Percentiles rank a stretch among this genome's conserved stretches.
Conservation (phyloP, 805 yeast species). For the Pichia gijzeniarum region DNA sequence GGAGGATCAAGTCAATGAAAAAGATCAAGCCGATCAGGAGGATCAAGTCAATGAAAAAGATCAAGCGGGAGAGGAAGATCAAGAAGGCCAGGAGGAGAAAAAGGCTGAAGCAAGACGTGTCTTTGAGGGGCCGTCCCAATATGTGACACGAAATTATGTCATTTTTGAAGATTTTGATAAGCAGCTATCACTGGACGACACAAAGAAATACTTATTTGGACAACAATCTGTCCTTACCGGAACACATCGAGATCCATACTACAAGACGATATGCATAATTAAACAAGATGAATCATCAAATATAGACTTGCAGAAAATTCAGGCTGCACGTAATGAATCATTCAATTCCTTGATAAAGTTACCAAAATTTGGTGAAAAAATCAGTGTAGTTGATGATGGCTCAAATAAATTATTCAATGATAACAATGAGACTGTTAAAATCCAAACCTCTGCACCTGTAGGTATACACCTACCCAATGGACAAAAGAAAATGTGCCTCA, state of each 20-base stretch:
- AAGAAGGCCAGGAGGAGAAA: background rate
- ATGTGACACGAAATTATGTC: constrained; percentile 48
- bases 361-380: constrained; percentile 59
- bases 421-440: constrained; percentile 38
- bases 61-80: background rate
- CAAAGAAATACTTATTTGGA: constrained; percentile 52
- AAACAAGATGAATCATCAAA: constrained; percentile 25
- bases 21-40: too few relatives aligned
- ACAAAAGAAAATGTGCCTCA: constrained; percentile 57
- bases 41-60: background rate
- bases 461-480: constrained; percentile 71
- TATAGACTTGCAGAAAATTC: constrained; percentile 22
- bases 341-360: constrained; percentile 40
- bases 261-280: constrained; percentile 35
- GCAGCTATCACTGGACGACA: constrained; percentile 24
- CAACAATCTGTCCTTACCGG: constrained; percentile 47
- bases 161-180: constrained; percentile 44
- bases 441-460: constrained; percentile 65
- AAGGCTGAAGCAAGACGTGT: constrained; percentile 14
- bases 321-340: constrained; percentile 23
- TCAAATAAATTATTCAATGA: constrained; percentile 30
- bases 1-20: background rate
- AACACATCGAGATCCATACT: constrained; percentile 46
- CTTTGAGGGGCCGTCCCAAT: constrained; percentile 66
- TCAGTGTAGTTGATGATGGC: constrained; percentile 37